These are phyloP conservation scores for Solanum hybrid DNA, from an alignment of 305 asterid genomes.

Conservation along the genomic window DNA sequence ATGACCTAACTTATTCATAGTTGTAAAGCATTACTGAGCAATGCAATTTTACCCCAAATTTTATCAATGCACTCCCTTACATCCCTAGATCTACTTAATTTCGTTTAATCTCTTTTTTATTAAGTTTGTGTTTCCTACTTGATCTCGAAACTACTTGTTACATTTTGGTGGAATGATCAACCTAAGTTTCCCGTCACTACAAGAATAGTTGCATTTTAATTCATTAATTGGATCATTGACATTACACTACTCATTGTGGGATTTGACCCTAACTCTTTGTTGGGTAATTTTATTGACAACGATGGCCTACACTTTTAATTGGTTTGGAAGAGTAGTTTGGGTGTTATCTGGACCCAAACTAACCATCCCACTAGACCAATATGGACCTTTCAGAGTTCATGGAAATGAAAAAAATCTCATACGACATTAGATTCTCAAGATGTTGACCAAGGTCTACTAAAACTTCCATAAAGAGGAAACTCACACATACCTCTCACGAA, in stretches of 20 bases:
- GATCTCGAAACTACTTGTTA: neutral
- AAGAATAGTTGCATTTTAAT: neutral
- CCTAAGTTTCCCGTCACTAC: neutral
- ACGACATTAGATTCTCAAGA: neutral
- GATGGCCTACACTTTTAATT: neutral
- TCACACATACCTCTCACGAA: neutral
- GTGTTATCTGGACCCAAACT: neutral
- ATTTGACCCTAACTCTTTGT: neutral
- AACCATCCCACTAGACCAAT: neutral
- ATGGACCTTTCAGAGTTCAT: neutral
- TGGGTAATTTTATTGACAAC: neutral
- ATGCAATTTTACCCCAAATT: neutral
- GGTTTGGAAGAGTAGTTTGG: neutral
- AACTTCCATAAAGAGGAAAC: neutral
- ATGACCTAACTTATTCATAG: neutral
- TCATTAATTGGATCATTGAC: neutral
- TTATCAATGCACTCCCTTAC: neutral
- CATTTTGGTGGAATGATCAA: neutral
- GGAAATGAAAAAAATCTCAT: neutral
- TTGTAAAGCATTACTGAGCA: neutral
- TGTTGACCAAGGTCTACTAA: neutral
- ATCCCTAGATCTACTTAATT: neutral
- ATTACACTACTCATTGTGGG: neutral
- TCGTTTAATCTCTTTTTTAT: no score
- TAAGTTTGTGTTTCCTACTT: neutral